Evolutionary conservation across 352 stramenopile genomes (phyloP).

Genomic region (Phytophthora sansomeana): DNA sequence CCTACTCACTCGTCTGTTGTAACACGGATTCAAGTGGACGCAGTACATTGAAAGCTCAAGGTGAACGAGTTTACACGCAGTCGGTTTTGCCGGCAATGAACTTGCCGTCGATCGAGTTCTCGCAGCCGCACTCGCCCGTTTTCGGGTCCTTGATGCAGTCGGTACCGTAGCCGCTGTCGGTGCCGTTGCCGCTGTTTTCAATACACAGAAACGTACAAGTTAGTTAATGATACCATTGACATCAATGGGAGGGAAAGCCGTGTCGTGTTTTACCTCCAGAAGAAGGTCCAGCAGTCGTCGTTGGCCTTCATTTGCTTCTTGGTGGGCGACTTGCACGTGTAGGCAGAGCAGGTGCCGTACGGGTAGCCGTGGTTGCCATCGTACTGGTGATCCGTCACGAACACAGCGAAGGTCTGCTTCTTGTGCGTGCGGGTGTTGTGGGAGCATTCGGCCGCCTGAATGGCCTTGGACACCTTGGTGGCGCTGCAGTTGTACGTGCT

Average conservation of each 20-base stretch:
- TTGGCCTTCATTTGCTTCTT: conserved; percentile 26
- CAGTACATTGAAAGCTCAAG: conserved; percentile 6
- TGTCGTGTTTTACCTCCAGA: conserved; percentile 34
- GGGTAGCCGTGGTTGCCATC: conserved; percentile 41
- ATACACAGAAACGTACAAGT: conserved; percentile 2
- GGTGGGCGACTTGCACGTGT: conserved; percentile 28
- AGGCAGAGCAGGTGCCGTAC: conserved; percentile 42
- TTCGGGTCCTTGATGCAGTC: conserved; percentile 39
- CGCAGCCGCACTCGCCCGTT: conserved; percentile 39
- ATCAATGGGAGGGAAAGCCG: no score
- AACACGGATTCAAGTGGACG: conserved; percentile 6
- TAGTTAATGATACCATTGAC: conserved; percentile 9
- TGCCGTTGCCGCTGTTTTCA: conserved; percentile 31
- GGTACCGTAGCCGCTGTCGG: conserved; percentile 22
- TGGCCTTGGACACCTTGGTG: conserved; percentile 28
- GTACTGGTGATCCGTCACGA: conserved; percentile 41
- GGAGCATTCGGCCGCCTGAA: conserved; percentile 50
- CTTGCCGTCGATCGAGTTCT: conserved; percentile 37
- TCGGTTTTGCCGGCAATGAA: conserved; percentile 33
- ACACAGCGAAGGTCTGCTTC: conserved; percentile 45
- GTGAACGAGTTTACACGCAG: conserved; percentile 25
- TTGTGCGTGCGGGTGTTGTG: conserved; percentile 46
- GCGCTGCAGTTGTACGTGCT: conserved; percentile 29
- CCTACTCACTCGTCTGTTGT: no score
- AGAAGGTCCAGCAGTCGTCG: conserved; percentile 46